Percentiles rank a stretch among this genome's conserved stretches.
phyloP scores from a whole-genome alignment of 2,329 filamentous ascomycete species.

The Capronia americana region DNA sequence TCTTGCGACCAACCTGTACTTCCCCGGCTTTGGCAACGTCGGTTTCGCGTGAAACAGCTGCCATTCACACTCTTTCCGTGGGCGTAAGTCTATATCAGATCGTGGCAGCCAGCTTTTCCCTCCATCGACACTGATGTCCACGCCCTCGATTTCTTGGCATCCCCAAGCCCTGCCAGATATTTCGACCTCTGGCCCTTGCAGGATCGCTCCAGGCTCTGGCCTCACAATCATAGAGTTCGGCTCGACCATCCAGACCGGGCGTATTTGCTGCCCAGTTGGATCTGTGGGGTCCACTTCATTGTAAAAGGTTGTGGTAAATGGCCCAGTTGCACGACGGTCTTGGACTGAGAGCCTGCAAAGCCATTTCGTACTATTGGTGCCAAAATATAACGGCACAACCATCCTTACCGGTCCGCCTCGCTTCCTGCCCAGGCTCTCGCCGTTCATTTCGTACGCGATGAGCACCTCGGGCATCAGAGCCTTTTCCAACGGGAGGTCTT shows the following conservation, averaged over 20 bases:
- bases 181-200: slow-evolving; percentile 26
- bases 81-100: slow-evolving; percentile 2
- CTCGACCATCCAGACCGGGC: slow-evolving; percentile 37
- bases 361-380: slow-evolving; percentile 38
- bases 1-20: slow-evolving; percentile 27
- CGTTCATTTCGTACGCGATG: slow-evolving; percentile 38
- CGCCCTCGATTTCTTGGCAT: slow-evolving; percentile 28
- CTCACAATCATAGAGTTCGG: slow-evolving; percentile 37
- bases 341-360: slow-evolving; percentile 34
- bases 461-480: slow-evolving; percentile 31
- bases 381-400: slow-evolving; percentile 37
- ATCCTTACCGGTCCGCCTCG: slow-evolving; percentile 37
- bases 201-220: slow-evolving; percentile 22
- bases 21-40: slow-evolving; percentile 22
- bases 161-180: slow-evolving; percentile 36
- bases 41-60: slow-evolving; percentile 29
- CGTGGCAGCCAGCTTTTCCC: slow-evolving; percentile 25
- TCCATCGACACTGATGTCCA: slow-evolving; percentile 31
- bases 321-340: slow-evolving; percentile 28
- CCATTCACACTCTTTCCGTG: slow-evolving; percentile 33
- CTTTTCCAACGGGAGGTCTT: slow-evolving; percentile 35
- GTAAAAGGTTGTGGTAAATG: slow-evolving; percentile 37
- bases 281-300: slow-evolving; percentile 37
- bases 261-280: slow-evolving; percentile 20
- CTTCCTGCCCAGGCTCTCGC: slow-evolving; percentile 30